These are phyloP conservation scores for Vaccinium corymbosum DNA, from an alignment of 148 eudicot genomes.

Conservation along the genomic window DNA sequence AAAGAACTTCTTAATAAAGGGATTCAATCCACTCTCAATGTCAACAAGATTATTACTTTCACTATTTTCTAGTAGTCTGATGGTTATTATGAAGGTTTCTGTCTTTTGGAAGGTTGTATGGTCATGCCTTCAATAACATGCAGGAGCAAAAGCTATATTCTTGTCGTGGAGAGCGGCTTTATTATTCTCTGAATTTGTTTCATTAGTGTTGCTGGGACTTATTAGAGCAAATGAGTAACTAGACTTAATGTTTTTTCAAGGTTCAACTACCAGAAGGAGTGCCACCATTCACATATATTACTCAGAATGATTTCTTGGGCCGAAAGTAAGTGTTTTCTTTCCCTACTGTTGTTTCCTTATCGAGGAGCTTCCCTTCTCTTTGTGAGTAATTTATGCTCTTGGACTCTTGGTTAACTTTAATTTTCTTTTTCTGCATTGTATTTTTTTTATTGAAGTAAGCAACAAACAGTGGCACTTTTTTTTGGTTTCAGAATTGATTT, in stretches of 20 bases:
- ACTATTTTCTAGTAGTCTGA: not conserved
- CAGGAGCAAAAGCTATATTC: not conserved
- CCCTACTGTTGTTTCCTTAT: slow-evolving; percentile 5
- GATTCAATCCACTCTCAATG: not conserved
- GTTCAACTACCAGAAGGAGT: slow-evolving; percentile 35
- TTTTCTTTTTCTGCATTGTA: too few relatives aligned
- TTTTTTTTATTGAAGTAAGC: too few relatives aligned
- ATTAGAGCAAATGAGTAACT: slow-evolving; percentile 16
- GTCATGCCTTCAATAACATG: not conserved
- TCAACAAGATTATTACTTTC: not conserved
- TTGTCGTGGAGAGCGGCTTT: slow-evolving; percentile 1
- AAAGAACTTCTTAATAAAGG: not conserved
- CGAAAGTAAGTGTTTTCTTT: slow-evolving; percentile 30
- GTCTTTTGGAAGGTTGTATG: not conserved
- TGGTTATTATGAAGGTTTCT: slow-evolving; percentile 6
- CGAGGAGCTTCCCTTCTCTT: not conserved
- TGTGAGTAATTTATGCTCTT: not conserved
- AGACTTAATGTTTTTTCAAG: slow-evolving; percentile 18
- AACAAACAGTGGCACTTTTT: not conserved
- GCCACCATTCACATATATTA: slow-evolving; percentile 29
- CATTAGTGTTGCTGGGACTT: not conserved
- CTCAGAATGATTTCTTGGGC: slow-evolving; percentile 37
- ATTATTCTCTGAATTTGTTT: slow-evolving; percentile 7
- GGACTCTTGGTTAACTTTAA: not conserved
- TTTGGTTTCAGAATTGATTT: not conserved